These are phyloP conservation scores for Apium graveolens DNA, from an alignment of 129 eudicot genomes.

Conservation along the genomic window DNA sequence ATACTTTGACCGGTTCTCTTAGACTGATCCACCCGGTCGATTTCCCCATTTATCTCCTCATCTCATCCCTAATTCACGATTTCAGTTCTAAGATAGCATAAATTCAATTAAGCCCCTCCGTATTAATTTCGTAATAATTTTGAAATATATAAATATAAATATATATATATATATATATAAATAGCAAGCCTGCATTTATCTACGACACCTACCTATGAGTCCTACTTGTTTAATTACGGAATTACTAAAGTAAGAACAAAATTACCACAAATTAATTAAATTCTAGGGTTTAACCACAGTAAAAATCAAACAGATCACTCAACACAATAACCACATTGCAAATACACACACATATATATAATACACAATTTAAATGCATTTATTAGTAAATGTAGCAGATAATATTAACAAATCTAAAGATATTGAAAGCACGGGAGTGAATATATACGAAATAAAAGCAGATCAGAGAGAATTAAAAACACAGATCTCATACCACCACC, in stretches of 20 bases:
- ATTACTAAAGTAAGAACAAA: neutral
- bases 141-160: no score
- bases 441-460: slow-evolving; percentile 11
- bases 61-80: neutral
- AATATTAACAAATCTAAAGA: neutral
- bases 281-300: slow-evolving; percentile 14
- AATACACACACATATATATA: neutral
- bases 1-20: neutral
- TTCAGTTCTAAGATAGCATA: neutral
- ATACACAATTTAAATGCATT: neutral
- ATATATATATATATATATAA: no score
- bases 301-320: neutral
- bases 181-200: neutral
- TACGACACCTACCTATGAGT: no score
- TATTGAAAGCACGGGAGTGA: neutral
- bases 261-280: neutral
- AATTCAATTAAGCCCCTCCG: neutral
- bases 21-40: neutral
- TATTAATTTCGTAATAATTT: neutral
- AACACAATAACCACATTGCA: slow-evolving; percentile 5
- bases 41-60: neutral
- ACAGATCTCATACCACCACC: slow-evolving; percentile 11
- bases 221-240: neutral
- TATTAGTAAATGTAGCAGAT: neutral
- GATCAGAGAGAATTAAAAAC: slow-evolving; percentile 20